phyloP scores from a whole-genome alignment of 1,284 basidiomycete genomes.

The Trametes pubescens region DNA sequence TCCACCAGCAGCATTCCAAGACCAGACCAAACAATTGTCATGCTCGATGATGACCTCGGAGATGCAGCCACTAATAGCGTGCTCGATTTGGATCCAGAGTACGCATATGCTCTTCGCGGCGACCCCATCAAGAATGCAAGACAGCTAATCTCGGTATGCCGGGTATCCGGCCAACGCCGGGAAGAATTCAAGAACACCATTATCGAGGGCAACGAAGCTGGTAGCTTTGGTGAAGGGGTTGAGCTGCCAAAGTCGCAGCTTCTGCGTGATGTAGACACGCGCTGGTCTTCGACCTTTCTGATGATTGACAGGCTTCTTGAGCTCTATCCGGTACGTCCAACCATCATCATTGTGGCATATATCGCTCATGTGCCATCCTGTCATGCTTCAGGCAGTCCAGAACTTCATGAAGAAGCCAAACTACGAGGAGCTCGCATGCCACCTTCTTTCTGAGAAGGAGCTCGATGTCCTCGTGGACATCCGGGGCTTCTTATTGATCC shows the following conservation, averaged over 20 bases:
- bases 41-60: neutral
- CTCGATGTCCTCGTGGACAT: constrained; percentile 25
- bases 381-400: constrained; percentile 7
- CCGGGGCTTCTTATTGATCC: constrained; percentile 26
- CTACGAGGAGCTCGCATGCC: constrained; percentile 2
- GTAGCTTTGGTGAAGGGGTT: neutral
- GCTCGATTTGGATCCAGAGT: neutral
- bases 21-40: neutral
- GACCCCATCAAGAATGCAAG: constrained; percentile 1
- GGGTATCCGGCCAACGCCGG: constrained; percentile 4
- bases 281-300: constrained; percentile 50
- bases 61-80: neutral
- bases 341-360: no score
- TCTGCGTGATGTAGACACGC: constrained; percentile 46
- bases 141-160: neutral
- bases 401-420: constrained; percentile 9
- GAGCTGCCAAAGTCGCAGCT: constrained; percentile 33
- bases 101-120: neutral
- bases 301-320: constrained; percentile 43
- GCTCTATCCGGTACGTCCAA: constrained; percentile 3
- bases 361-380: no score
- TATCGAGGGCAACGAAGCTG: neutral
- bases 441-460: constrained; percentile 9
- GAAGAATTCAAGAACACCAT: constrained; percentile 1
- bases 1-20: neutral